These are phyloP conservation scores for Stenogyne calaminthoides DNA, from an alignment of 305 asterid genomes.

Conservation along the genomic window DNA sequence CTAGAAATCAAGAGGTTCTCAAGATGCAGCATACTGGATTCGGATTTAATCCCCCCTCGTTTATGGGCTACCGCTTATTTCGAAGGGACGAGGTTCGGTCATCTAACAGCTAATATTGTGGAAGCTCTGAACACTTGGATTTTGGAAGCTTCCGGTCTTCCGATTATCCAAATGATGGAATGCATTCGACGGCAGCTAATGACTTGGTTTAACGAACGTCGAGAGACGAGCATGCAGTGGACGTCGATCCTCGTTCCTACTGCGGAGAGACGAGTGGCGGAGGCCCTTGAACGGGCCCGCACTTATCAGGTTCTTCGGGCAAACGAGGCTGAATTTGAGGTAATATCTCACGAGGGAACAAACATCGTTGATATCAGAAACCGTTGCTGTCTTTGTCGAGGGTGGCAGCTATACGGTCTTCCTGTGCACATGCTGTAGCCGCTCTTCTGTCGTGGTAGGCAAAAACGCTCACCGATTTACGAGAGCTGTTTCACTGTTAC, in stretches of 20 bases:
- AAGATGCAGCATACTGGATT: slow-evolving; percentile 91
- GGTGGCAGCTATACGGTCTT: slow-evolving; percentile 90
- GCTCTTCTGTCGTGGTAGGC: slow-evolving; percentile 92
- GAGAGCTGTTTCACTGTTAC: slow-evolving; percentile 97
- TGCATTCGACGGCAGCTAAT: slow-evolving; percentile 91
- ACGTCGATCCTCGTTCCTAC: slow-evolving; percentile 87
- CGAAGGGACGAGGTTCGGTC: slow-evolving; percentile 93
- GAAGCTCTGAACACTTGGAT: slow-evolving; percentile 87
- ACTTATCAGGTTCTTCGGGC: slow-evolving; percentile 96
- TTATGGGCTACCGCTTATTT: slow-evolving; percentile 94
- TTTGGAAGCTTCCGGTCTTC: slow-evolving; percentile 90
- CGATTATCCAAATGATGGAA: slow-evolving; percentile 94
- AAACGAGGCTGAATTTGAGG: slow-evolving; percentile 95
- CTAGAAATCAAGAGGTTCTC: slow-evolving; percentile 82
- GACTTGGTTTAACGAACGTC: slow-evolving; percentile 97
- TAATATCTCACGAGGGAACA: slow-evolving; percentile 92
- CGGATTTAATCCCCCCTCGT: slow-evolving; percentile 79
- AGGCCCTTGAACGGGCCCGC: slow-evolving; percentile 92
- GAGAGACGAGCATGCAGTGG: slow-evolving; percentile 98
- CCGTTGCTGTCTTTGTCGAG: slow-evolving; percentile 80
- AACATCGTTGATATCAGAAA: slow-evolving; percentile 79
- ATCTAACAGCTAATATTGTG: slow-evolving; percentile 74
- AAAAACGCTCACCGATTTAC: slow-evolving; percentile 80
- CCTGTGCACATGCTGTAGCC: slow-evolving; percentile 97
- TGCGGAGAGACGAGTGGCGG: slow-evolving; percentile 91